Conservation (phyloP, 129 eudicot species). For the Rutidosis leptorrhynchoides region DNA sequence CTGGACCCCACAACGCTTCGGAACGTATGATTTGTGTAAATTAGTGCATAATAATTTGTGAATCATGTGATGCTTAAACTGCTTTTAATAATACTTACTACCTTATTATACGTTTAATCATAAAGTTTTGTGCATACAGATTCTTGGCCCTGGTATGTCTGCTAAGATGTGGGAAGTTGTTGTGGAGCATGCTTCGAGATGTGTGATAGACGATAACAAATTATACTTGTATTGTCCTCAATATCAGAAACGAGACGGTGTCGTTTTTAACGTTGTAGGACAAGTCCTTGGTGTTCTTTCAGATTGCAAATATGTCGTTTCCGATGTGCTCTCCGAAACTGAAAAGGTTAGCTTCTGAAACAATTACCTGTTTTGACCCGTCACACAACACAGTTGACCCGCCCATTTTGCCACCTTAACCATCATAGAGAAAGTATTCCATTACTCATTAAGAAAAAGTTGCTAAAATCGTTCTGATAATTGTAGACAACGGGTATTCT, state of each 20-base stretch:
- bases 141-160: conserved; percentile 92
- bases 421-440: not conserved
- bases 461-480: not conserved
- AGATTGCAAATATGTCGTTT: conserved; percentile 48
- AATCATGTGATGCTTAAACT: not conserved
- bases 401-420: not conserved
- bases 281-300: conserved; percentile 63
- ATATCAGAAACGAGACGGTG: conserved; percentile 49
- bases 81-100: not conserved
- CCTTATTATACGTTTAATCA: not conserved
- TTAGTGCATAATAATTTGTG: not conserved
- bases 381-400: not conserved
- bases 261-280: conserved; percentile 78
- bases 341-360: conserved; percentile 52
- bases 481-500: too few species aligned
- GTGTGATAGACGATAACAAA: conserved; percentile 61
- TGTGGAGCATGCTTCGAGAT: conserved; percentile 80
- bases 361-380: not conserved
- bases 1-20: conserved; percentile 66
- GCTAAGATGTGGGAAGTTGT: conserved; percentile 88
- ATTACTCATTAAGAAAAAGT: not conserved
- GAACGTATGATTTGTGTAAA: conserved; percentile 42
- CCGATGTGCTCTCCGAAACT: conserved; percentile 53
- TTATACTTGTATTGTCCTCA: conserved; percentile 53
- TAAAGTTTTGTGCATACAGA: conserved; percentile 37